Percentiles rank a stretch among this genome's conserved stretches.
Conservation (phyloP, 225 moss, liverwort and hornwort genomes). For the Polytrichum formosum region DNA sequence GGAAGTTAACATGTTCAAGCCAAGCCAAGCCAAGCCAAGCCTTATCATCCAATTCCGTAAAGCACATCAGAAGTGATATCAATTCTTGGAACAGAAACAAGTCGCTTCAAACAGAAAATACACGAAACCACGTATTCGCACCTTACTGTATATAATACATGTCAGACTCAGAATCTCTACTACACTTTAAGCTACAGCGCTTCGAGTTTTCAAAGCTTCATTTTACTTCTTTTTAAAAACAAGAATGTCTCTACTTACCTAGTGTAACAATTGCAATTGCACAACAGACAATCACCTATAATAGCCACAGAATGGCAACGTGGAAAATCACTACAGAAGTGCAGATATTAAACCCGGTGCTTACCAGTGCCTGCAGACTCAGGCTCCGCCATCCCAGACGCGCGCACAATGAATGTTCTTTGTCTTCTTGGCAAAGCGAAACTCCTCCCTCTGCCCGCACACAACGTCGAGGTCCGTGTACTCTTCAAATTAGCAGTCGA, state of each 20-base stretch:
- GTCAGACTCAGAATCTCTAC: too few relatives aligned
- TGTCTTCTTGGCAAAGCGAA: not conserved
- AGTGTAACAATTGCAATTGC: not conserved
- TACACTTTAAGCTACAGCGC: too few relatives aligned
- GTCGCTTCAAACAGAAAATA: too few relatives aligned
- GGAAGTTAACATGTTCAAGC: too few relatives aligned
- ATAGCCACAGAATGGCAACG: not conserved
- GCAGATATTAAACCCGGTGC: not conserved
- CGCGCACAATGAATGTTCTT: constrained; percentile 19
- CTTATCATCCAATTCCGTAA: too few relatives aligned
- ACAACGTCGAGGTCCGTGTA: not conserved
- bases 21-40: not conserved
- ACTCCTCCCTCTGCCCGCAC: not conserved
- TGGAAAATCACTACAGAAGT: not conserved
- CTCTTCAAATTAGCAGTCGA: not conserved
- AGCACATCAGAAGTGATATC: too few relatives aligned
- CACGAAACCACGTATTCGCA: too few relatives aligned
- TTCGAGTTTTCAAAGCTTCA: too few relatives aligned
- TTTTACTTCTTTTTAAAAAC: too few relatives aligned
- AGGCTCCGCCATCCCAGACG: constrained; percentile 43
- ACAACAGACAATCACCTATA: not conserved
- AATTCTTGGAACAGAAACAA: too few relatives aligned
- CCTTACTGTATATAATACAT: too few relatives aligned
- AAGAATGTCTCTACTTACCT: too few relatives aligned
- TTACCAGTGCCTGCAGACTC: constrained; percentile 44